phyloP scores from a whole-genome alignment of 179 eudicot genomes.

The Patellifolia procumbens region DNA sequence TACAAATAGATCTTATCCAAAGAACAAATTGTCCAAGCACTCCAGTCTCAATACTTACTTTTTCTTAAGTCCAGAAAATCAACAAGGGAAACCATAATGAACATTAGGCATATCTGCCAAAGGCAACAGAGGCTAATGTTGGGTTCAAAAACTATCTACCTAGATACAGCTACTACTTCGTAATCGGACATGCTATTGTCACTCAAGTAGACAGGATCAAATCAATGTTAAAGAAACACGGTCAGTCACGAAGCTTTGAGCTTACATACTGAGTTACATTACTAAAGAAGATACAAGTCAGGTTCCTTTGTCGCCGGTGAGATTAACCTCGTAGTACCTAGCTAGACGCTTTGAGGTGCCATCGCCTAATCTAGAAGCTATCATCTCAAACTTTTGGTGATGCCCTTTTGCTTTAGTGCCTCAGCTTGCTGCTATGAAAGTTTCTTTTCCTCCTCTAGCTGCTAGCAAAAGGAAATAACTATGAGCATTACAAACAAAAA shows the following conservation, averaged over 20 bases:
- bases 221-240: background rate
- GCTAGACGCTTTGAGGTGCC: constrained; percentile 43
- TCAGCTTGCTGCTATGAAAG: constrained; percentile 58
- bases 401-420: constrained; percentile 44
- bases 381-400: constrained; percentile 53
- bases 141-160: background rate
- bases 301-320: constrained; percentile 19
- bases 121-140: background rate
- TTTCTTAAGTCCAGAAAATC: too few species aligned
- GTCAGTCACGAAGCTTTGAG: background rate
- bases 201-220: background rate
- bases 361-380: constrained; percentile 38
- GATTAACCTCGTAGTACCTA: constrained; percentile 28
- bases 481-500: constrained; percentile 1
- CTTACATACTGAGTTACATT: background rate
- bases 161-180: background rate
- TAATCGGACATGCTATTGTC: background rate
- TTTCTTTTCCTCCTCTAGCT: constrained; percentile 57
- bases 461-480: constrained; percentile 23
- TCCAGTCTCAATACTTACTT: too few species aligned
- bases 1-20: too few species aligned
- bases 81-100: too few species aligned
- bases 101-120: background rate
- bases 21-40: too few species aligned
- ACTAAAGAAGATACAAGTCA: background rate